phyloP scores from a whole-genome alignment of 2,329 filamentous ascomycete genomes.

The Dendrostoma leiphaemia region DNA sequence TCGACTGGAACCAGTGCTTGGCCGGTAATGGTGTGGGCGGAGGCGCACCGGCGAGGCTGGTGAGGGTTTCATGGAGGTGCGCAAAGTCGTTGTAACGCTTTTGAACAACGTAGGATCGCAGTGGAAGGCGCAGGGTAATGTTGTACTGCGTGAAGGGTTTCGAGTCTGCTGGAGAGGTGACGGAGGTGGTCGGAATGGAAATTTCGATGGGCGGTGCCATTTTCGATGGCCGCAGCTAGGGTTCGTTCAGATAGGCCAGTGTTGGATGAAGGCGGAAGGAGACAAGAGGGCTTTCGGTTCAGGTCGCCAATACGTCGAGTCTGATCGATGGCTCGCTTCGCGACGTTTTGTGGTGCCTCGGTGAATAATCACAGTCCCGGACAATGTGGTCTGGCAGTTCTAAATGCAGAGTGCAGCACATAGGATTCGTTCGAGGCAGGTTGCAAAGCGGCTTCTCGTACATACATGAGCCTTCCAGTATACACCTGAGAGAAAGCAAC shows the following conservation, averaged over 20 bases:
- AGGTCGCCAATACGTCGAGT: background rate
- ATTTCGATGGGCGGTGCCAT: conserved; percentile 68
- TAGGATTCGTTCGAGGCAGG: no score
- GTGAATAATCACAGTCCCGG: background rate
- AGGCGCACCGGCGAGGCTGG: conserved; percentile 55
- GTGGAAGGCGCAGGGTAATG: conserved; percentile 71
- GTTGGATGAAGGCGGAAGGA: background rate
- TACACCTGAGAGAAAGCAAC: background rate
- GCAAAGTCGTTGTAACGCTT: conserved; percentile 84
- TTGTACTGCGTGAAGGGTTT: conserved; percentile 78
- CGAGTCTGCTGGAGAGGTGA: conserved; percentile 45
- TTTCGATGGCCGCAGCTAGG: no score
- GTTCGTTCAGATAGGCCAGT: no score
- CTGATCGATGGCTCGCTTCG: background rate
- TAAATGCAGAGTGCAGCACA: no score
- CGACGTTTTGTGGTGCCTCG: background rate
- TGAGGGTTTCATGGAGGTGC: conserved; percentile 62
- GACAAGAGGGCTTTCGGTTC: background rate
- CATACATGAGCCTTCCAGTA: background rate
- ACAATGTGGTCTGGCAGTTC: background rate
- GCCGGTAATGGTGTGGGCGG: conserved; percentile 67
- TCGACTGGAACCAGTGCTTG: conserved; percentile 77
- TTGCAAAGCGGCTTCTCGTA: no score
- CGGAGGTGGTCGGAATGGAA: conserved; percentile 64
- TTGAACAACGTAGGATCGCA: conserved; percentile 71